phyloP scores from a whole-genome alignment of 768 basidiomycete genomes.

The Lanmaoa pseudosensibilis region DNA sequence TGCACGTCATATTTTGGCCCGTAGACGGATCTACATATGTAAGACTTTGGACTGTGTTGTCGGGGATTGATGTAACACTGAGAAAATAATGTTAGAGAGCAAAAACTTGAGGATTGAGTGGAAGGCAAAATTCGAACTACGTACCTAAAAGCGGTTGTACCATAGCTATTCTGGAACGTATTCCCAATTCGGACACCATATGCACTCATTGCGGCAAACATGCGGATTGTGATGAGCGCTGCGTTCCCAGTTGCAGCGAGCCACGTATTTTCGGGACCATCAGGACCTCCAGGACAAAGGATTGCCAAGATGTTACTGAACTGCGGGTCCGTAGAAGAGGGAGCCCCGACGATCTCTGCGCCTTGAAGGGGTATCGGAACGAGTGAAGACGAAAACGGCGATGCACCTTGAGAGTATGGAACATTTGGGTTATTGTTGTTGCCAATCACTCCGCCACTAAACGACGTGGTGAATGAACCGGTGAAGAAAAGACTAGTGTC shows the following conservation, averaged over 20 bases:
- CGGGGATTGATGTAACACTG: constrained; percentile 86
- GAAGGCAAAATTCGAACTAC: not conserved
- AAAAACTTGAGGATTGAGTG: not conserved
- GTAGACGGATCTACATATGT: constrained; percentile 76
- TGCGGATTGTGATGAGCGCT: constrained; percentile 74
- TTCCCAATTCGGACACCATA: constrained; percentile 89
- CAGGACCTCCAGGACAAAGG: constrained; percentile 83
- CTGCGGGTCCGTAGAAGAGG: constrained; percentile 57
- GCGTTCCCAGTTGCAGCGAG: constrained; percentile 68
- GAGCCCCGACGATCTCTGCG: constrained; percentile 57
- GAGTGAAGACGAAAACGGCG: constrained; percentile 86
- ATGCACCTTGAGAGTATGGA: constrained; percentile 77
- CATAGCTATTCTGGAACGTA: constrained; percentile 76
- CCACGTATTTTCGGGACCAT: constrained; percentile 83
- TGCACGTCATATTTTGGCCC: constrained; percentile 75
- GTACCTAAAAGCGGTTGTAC: constrained; percentile 88
- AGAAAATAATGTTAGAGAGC: constrained; percentile 9
- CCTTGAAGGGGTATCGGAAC: constrained; percentile 72
- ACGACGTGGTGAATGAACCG: constrained; percentile 82
- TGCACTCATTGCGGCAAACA: constrained; percentile 71
- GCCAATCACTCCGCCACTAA: constrained; percentile 48
- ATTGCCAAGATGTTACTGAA: constrained; percentile 67
- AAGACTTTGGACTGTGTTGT: constrained; percentile 77
- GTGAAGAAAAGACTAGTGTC: constrained; percentile 78
- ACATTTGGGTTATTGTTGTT: constrained; percentile 84